phyloP scores from a whole-genome alignment of 371 early-diverging fungal species.

The Rhizoclosmatium hyalinum region DNA sequence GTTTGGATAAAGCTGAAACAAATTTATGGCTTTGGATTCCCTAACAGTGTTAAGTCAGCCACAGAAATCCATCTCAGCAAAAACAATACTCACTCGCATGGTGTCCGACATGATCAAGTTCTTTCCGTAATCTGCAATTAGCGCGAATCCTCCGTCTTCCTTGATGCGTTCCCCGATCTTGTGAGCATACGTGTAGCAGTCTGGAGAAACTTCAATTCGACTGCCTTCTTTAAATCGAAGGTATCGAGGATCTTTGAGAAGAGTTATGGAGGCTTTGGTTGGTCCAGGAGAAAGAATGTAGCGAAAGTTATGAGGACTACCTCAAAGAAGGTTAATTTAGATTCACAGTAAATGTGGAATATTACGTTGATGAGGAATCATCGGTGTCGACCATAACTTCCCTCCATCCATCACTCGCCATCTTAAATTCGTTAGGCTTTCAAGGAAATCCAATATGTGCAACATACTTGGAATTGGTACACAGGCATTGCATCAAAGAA shows the following conservation, averaged over 20 bases:
- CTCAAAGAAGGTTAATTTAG: neutral
- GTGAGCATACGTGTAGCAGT: conserved; percentile 67
- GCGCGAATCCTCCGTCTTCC: conserved; percentile 73
- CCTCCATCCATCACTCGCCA: conserved; percentile 81
- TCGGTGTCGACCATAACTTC: conserved; percentile 90
- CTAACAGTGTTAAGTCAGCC: conserved; percentile 46
- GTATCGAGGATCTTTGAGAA: conserved; percentile 42
- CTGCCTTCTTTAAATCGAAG: conserved; percentile 64
- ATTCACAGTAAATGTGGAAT: neutral
- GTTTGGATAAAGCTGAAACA: conserved; percentile 74
- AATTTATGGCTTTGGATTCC: conserved; percentile 88
- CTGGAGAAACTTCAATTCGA: conserved; percentile 85
- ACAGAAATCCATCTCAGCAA: neutral
- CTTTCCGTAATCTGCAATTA: conserved; percentile 92
- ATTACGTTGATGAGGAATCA: conserved; percentile 61
- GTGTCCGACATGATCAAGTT: conserved; percentile 79
- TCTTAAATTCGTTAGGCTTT: conserved; percentile 43
- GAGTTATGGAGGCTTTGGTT: conserved; percentile 70
- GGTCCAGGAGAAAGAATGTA: conserved; percentile 74
- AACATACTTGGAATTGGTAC: conserved; percentile 77
- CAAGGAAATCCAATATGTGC: neutral
- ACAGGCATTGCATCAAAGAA: conserved; percentile 97
- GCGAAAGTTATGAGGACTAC: conserved; percentile 76
- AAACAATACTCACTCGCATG: conserved; percentile 62
- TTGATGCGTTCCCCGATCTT: conserved; percentile 72